Base-by-base conservation (phyloP, 331 rosid species). In the Prunus yedoensis region DNA sequence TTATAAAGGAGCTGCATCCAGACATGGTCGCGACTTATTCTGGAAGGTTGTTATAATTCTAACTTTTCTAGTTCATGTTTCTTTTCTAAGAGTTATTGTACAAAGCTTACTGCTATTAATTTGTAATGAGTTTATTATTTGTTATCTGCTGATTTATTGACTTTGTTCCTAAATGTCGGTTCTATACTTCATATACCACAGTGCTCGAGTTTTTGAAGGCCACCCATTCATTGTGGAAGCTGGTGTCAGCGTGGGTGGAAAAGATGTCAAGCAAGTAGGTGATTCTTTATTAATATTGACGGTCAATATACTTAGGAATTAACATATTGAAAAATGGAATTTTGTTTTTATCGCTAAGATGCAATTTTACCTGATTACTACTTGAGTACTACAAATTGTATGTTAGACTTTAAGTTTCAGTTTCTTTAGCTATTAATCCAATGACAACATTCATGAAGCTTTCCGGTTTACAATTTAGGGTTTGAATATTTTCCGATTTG, bases 141-240 rank as follows among this genome's bases (percentile, higher is more conserved):
- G 66, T 4, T 57, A 41, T 53, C 51, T 68, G 21, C 46, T 35
- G 3, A 21, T 35, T 35, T 15, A 30, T 79, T 13, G 54, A 12
- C 68, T 9, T 10, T 17, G 27, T 72, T 38, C 2, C 56, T 61
- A 38, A 61, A 38, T 65, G 23, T 35, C 53, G 74, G 60, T 70
- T 83, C 71, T 43, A 72, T 65, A 58, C 71, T 46, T 71, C 23
- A 27, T 60, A 27, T 38, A 38, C 60, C 50, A 51, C 91, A 90
- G 97, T 77, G 95, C 98, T 65, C 93, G 89, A 75, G 93, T 94
- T 77, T 94, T 94, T 80, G 98, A 94, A 86, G 98, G 98, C 74
- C 98, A 94, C 78, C 98, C 98, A 2, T 91, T 94, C 85, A 84
- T 94, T 41, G 98, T 91, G 64, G 97, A 94, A 89, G 98, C 98